Percentiles rank a stretch among this genome's conserved stretches.
These are phyloP conservation scores for Phalaenopsis hybrid DNA, from an alignment of 116 monocot genomes.

Conservation along the genomic window DNA sequence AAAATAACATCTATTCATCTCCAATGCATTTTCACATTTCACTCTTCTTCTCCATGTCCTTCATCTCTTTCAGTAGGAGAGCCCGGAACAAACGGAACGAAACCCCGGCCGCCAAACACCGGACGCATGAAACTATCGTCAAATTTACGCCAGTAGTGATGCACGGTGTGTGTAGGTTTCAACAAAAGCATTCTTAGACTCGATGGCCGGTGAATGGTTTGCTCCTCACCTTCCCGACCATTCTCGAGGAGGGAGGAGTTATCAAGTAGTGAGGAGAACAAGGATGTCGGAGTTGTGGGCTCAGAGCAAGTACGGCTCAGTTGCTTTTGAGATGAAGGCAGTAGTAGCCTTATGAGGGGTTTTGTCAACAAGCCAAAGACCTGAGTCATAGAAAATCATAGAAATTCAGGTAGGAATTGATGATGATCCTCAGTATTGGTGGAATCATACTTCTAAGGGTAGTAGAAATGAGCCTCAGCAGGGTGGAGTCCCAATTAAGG, in stretches of 20 bases:
- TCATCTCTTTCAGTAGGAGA: conserved; percentile 32
- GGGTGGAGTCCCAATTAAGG: too few species aligned
- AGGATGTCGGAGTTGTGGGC: conserved; percentile 28
- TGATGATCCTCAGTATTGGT: too few species aligned
- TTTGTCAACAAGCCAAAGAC: conserved; percentile 60
- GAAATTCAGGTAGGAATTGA: too few species aligned
- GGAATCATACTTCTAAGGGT: too few species aligned
- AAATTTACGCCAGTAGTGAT: conserved; percentile 63
- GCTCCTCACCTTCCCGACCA: conserved; percentile 20
- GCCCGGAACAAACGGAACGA: conserved; percentile 46
- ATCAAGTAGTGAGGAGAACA: conserved; percentile 28
- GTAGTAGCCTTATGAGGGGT: conserved; percentile 40
- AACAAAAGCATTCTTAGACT: conserved; percentile 53
- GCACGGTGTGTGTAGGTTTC: conserved; percentile 56
- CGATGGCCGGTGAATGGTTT: conserved; percentile 22
- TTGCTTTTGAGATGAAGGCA: conserved; percentile 17
- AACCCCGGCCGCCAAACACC: conserved; percentile 53
- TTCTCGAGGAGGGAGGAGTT: conserved; percentile 28
- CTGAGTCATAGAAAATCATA: conserved; percentile 16
- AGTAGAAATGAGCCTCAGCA: too few species aligned
- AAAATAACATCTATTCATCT: neutral
- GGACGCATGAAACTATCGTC: conserved; percentile 57
- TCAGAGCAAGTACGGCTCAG: conserved; percentile 23
- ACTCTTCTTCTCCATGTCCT: conserved; percentile 6
- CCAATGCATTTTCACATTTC: neutral